Percentiles rank a stretch among this genome's conserved stretches.
These are phyloP conservation scores for Rhizoclosmatium globosum DNA, from an alignment of 192 early-diverging fungal genomes.

Conservation along the genomic window DNA sequence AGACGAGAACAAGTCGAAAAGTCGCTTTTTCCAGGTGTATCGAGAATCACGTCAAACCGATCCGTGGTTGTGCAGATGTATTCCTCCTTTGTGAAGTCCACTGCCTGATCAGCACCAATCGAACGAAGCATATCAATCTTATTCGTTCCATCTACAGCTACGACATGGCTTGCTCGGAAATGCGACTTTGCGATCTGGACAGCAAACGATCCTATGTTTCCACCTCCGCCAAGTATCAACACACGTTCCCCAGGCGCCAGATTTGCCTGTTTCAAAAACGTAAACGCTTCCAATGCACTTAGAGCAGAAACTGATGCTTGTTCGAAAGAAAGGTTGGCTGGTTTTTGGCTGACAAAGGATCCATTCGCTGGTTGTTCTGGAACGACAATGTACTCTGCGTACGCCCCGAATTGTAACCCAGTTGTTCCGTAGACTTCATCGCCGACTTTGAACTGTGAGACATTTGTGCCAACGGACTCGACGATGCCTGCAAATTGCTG, in stretches of 20 bases:
- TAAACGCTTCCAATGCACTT: slow-evolving; percentile 10
- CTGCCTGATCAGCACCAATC: slow-evolving; percentile 62
- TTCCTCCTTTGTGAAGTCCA: slow-evolving; percentile 63
- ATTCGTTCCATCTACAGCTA: slow-evolving; percentile 59
- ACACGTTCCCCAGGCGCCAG: neutral
- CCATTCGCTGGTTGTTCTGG: neutral
- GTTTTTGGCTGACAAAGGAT: neutral
- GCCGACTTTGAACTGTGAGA: slow-evolving; percentile 37
- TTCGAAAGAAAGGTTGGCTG: neutral
- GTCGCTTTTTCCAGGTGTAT: slow-evolving; percentile 2
- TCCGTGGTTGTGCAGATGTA: slow-evolving; percentile 17
- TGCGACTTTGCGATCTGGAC: slow-evolving; percentile 53
- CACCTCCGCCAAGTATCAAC: slow-evolving; percentile 12
- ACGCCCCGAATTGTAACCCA: neutral
- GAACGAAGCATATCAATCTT: slow-evolving; percentile 57
- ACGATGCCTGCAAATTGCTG: slow-evolving; percentile 45
- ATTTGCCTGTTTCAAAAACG: neutral
- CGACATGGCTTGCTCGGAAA: slow-evolving; percentile 45
- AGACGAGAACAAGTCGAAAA: neutral
- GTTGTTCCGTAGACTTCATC: slow-evolving; percentile 38
- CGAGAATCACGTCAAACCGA: slow-evolving; percentile 22
- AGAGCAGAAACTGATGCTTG: neutral
- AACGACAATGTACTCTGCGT: slow-evolving; percentile 4
- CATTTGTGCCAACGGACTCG: slow-evolving; percentile 29
- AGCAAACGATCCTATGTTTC: slow-evolving; percentile 48